Evolutionary conservation across 306 rosid genomes (phyloP), one percentile per base, ranked within the genome.

Genomic region (Gleditsia sinensis): DNA sequence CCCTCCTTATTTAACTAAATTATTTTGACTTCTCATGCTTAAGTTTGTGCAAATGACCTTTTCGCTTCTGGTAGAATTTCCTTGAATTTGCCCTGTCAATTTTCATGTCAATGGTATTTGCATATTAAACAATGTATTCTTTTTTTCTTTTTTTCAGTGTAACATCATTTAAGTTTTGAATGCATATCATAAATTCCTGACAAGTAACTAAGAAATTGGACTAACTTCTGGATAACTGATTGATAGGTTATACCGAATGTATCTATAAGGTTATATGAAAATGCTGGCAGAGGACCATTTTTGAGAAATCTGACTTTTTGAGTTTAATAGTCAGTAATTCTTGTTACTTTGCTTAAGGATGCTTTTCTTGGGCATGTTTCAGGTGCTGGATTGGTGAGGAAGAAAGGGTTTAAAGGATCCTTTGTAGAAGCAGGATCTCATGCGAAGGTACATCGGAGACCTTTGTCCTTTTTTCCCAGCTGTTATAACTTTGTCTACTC

Each of bases 351-450:
- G 60, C 67, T 67, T 20, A 80, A 51, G 45, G 67, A 49, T 33
- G 81, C 32, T 51, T 70, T 66, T 40, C 7, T 33, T 66, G 78
- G 25, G 37, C 65, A 59, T 83, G 76, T 75, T 76, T 75, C 80
- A 94, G 99, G 97, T 75, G 86, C 96, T 17, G 99, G 99, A 55
- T 82, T 94, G 83, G 71, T 90, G 20, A 88, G 86, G 88, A 94
- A 94, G 82, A 87, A 90, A 74, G 99, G 99, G 48, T 92, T 94
- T 56, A 94, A 92, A 76, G 99, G 96, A 64, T 94, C 99, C 42
- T 88, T 92, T 79, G 84, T 75, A 57, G 96, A 94, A 53, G 99
- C 97, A 0, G 96, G 92, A 20, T 37, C 68, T 20, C 37, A 19
- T 62, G 68, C 68, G 7, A 62, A 62, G 68, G 68, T 62, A 14